Conservation (phyloP, 1,139 yeast genomes). For the Hyphopichia burtonii region DNA sequence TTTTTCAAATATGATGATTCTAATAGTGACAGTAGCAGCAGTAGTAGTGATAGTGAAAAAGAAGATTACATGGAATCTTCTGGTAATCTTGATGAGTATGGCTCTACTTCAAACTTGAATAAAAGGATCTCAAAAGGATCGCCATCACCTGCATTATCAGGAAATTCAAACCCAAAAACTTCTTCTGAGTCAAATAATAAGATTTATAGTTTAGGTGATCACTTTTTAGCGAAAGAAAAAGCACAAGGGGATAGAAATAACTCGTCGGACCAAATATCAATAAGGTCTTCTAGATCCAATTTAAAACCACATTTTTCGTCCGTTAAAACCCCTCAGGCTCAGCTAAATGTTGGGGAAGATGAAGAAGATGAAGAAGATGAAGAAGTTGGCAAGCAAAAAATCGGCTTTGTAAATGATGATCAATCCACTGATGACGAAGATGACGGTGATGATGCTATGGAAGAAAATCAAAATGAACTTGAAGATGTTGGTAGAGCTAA, state of each 20-base stretch:
- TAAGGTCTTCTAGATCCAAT: conserved; percentile 34
- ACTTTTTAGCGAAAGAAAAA: not conserved
- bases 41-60: conserved; percentile 25
- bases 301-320: conserved; percentile 74
- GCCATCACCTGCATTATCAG: not conserved
- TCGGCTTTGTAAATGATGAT: conserved; percentile 14
- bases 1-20: conserved; percentile 23
- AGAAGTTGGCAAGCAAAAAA: conserved; percentile 11
- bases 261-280: conserved; percentile 21
- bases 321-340: conserved; percentile 73
- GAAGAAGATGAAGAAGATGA: conserved; percentile 4
- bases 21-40: conserved; percentile 17
- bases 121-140: not conserved
- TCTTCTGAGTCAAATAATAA: not conserved
- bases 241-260: not conserved
- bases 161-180: not conserved
- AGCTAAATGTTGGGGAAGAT: conserved; percentile 50
- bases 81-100: not conserved
- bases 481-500: conserved; percentile 16
- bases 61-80: conserved; percentile 12
- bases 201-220: not conserved
- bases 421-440: not conserved
- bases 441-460: conserved; percentile 14
- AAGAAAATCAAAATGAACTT: conserved; percentile 13
- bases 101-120: not conserved